phyloP scores from a whole-genome alignment of 2,329 filamentous ascomycete genomes.

The Fusarium foetens region DNA sequence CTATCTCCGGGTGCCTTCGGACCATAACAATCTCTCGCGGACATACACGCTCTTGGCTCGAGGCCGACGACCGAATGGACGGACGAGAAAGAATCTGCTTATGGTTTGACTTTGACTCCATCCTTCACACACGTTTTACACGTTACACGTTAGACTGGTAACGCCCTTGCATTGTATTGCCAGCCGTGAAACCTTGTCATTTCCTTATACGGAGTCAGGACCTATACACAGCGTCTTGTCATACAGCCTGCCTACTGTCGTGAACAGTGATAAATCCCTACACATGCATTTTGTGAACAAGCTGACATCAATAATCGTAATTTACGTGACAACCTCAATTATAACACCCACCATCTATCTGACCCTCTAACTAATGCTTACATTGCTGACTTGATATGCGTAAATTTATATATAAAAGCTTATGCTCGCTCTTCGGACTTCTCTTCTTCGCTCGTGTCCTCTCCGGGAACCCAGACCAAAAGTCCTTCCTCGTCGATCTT shows the following conservation, averaged over 20 bases:
- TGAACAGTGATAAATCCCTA: not conserved
- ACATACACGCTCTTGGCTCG: not conserved
- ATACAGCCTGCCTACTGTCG: not conserved
- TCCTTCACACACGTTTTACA: slow-evolving; percentile 1
- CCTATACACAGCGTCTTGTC: slow-evolving; percentile 5
- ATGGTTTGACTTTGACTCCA: not conserved
- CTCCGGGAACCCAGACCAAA: slow-evolving; percentile 67
- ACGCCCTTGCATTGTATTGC: slow-evolving; percentile 14
- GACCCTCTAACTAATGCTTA: slow-evolving; percentile 4
- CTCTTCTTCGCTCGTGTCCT: slow-evolving; percentile 34
- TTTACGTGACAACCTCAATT: slow-evolving; percentile 30
- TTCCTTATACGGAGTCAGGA: not conserved
- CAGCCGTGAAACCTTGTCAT: slow-evolving; percentile 11
- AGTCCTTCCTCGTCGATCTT: slow-evolving; percentile 72
- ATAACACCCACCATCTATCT: slow-evolving; percentile 14
- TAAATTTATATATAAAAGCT: not conserved
- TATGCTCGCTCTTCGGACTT: slow-evolving; percentile 10
- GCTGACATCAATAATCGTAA: not conserved
- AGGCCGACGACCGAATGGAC: slow-evolving; percentile 16
- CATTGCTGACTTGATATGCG: not conserved
- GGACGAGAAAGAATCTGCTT: not conserved
- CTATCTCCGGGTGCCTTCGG: slow-evolving; percentile 9
- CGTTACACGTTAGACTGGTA: slow-evolving; percentile 6
- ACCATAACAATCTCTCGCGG: not conserved
- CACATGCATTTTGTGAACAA: not conserved